phyloP scores from a whole-genome alignment of 2,329 filamentous ascomycete species.

The Xylaria sp. region DNA sequence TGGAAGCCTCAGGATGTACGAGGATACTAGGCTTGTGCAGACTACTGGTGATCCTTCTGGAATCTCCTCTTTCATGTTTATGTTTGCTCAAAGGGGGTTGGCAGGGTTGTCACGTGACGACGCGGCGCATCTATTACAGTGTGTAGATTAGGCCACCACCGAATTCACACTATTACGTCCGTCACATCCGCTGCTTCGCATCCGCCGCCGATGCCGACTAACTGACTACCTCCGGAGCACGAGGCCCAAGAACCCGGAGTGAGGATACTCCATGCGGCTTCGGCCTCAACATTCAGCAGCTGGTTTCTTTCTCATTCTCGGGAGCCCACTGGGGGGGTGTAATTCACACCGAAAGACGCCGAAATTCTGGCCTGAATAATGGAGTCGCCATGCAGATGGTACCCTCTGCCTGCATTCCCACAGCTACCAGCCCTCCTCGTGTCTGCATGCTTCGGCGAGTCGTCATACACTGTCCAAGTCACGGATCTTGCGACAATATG shows the following conservation, averaged over 20 bases:
- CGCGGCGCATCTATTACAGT: not conserved
- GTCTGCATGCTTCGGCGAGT: constrained; percentile 59
- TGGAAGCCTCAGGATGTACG: no score
- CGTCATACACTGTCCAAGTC: constrained; percentile 68
- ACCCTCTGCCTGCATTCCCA: constrained; percentile 52
- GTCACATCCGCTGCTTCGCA: not conserved
- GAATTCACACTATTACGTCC: not conserved
- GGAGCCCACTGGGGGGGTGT: no score
- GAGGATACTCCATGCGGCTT: not conserved
- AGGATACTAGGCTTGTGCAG: no score
- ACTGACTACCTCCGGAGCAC: not conserved
- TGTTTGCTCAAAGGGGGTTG: not conserved
- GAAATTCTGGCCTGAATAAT: constrained; percentile 13
- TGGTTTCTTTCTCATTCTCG: no score
- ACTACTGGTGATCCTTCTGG: no score
- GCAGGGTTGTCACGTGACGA: not conserved
- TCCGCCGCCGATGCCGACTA: not conserved
- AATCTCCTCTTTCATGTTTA: no score
- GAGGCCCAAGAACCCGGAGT: not conserved
- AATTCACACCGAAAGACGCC: not conserved
- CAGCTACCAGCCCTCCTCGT: constrained; percentile 66
- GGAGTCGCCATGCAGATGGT: constrained; percentile 49
- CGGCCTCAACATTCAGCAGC: not conserved
- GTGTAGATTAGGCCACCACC: not conserved
- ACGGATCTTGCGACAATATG: constrained; percentile 79